Percentiles rank a stretch among this genome's conserved stretches.
phyloP scores from a whole-genome alignment of 139 green algal genomes.

The Chlamydomonas urium region DNA sequence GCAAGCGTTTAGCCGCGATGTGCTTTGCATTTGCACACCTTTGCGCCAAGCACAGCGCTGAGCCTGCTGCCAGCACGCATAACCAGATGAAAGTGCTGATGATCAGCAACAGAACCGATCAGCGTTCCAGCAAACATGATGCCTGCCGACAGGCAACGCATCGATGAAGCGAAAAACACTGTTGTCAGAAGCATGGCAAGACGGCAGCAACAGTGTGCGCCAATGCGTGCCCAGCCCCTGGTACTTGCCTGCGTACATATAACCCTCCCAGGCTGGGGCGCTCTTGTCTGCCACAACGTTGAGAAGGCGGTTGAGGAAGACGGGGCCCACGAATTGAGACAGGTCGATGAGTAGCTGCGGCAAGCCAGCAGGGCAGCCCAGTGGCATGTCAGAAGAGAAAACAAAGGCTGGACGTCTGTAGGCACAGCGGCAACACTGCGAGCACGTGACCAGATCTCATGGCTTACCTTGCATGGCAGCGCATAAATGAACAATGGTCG shows the following conservation, averaged over 20 bases:
- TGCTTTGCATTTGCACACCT: background rate
- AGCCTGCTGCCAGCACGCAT: slow-evolving; percentile 54
- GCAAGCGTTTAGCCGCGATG: too few relatives aligned
- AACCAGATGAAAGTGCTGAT: slow-evolving; percentile 59
- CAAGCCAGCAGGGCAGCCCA: background rate
- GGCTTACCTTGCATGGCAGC: slow-evolving; percentile 47
- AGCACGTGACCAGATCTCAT: background rate
- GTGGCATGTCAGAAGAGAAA: background rate
- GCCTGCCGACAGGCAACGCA: too few relatives aligned
- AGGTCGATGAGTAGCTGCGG: slow-evolving; percentile 27
- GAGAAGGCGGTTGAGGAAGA: slow-evolving; percentile 63
- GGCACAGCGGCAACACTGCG: background rate
- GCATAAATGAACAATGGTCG: slow-evolving; percentile 37
- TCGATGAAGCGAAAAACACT: too few relatives aligned
- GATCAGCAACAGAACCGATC: slow-evolving; percentile 44
- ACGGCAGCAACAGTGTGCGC: too few relatives aligned
- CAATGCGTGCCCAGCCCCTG: too few relatives aligned
- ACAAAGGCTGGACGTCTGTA: background rate
- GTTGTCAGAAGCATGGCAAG: too few relatives aligned
- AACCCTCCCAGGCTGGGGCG: slow-evolving; percentile 21
- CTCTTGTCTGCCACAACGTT: slow-evolving; percentile 21
- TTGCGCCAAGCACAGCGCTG: slow-evolving; percentile 48
- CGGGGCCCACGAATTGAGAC: slow-evolving; percentile 54
- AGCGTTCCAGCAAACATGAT: slow-evolving; percentile 40
- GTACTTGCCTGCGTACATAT: slow-evolving; percentile 17